Evolutionary conservation across 1,284 basidiomycete species (phyloP).

Genomic region (Sporisorium reilianum): DNA sequence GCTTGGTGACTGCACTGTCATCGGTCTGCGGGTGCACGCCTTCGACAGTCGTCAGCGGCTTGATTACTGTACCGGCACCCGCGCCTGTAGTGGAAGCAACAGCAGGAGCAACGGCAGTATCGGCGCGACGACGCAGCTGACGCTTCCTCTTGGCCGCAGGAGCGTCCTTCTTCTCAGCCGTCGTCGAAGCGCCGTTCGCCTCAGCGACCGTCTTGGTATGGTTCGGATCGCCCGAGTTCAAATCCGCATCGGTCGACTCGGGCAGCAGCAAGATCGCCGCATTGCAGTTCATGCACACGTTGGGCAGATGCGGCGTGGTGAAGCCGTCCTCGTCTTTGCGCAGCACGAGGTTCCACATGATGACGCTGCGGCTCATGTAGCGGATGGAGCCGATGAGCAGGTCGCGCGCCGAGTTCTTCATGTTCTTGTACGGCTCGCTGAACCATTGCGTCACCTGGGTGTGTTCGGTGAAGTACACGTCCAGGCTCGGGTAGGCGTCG

Average conservation of each 20-base stretch:
- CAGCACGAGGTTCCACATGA: slow-evolving; percentile 57
- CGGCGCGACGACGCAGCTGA: background rate
- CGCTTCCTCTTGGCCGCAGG: background rate
- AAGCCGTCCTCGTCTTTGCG: slow-evolving; percentile 53
- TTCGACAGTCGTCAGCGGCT: too few species aligned
- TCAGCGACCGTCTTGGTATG: slow-evolving; percentile 22
- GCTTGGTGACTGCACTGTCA: background rate
- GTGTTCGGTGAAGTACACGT: slow-evolving; percentile 50
- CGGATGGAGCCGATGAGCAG: slow-evolving; percentile 51
- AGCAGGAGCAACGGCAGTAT: background rate
- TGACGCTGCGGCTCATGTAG: slow-evolving; percentile 25
- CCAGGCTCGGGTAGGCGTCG: slow-evolving; percentile 44
- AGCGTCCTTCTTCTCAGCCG: background rate
- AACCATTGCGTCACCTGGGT: slow-evolving; percentile 53
- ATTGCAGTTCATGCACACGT: slow-evolving; percentile 52
- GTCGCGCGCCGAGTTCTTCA: slow-evolving; percentile 42
- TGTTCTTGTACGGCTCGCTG: slow-evolving; percentile 58
- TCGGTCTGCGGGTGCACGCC: too few species aligned
- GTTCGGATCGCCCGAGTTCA: slow-evolving; percentile 14
- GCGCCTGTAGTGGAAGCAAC: background rate
- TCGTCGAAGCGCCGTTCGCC: slow-evolving; percentile 1
- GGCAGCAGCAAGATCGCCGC: slow-evolving; percentile 51
- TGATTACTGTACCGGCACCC: background rate
- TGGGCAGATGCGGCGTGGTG: slow-evolving; percentile 49
- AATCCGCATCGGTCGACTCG: slow-evolving; percentile 21